Evolutionary conservation across 2,329 filamentous ascomycete genomes (phyloP).

Genomic region (Diaporthe ilicicola): DNA sequence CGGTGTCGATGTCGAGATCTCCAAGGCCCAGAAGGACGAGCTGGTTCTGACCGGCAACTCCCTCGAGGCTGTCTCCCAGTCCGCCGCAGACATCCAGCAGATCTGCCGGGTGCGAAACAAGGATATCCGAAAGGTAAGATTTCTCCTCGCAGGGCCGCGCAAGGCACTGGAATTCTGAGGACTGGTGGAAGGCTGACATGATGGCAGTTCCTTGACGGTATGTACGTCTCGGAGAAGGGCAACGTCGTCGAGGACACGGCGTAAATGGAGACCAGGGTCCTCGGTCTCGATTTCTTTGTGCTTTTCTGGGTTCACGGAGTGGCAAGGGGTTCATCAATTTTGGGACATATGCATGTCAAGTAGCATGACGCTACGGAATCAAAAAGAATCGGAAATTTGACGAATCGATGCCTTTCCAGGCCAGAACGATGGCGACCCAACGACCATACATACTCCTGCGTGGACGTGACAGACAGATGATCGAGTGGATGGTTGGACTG

Average conservation of each 20-base stretch:
- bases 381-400: slow-evolving; percentile 44
- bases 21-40: slow-evolving; percentile 97
- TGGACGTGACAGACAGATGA: slow-evolving; percentile 24
- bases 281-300: slow-evolving; percentile 46
- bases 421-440: slow-evolving; percentile 29
- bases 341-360: slow-evolving; percentile 62
- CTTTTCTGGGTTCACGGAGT: slow-evolving; percentile 71
- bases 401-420: slow-evolving; percentile 34
- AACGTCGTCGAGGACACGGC: slow-evolving; percentile 80
- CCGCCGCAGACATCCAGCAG: slow-evolving; percentile 98
- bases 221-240: slow-evolving; percentile 99
- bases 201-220: slow-evolving; percentile 94
- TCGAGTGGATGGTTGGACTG: neutral
- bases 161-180: neutral
- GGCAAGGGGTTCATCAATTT: slow-evolving; percentile 64
- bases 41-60: slow-evolving; percentile 93
- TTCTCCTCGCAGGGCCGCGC: neutral
- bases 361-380: slow-evolving; percentile 51
- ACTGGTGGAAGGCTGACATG: neutral
- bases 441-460: neutral
- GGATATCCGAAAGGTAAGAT: slow-evolving; percentile 96
- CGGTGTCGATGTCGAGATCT: slow-evolving; percentile 90
- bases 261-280: slow-evolving; percentile 35
- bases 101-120: slow-evolving; percentile 99
- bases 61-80: slow-evolving; percentile 96